A percentile compares a stretch with the other conserved stretches of the same genome.
Conservation (phyloP, 768 basidiomycete genomes). For the Boletus tomentosulus region DNA sequence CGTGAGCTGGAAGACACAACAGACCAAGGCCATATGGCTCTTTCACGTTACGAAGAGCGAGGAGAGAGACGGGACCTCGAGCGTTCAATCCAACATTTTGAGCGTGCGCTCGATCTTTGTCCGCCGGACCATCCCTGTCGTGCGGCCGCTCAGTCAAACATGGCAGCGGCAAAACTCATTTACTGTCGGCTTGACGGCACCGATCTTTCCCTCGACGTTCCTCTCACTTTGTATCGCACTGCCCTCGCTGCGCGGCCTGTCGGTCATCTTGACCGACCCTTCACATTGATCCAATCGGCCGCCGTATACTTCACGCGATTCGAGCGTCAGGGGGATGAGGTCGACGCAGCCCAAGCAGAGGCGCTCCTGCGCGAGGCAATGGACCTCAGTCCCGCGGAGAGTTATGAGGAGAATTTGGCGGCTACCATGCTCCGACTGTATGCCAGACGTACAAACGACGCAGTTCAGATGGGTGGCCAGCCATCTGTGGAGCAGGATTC, state of each 20-base stretch:
- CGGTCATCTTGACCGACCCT: slow-evolving; percentile 1
- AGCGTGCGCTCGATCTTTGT: slow-evolving; percentile 4
- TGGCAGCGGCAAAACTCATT: slow-evolving; percentile 2
- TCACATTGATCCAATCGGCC: slow-evolving; percentile 1
- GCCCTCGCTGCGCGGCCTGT: slow-evolving; percentile 1
- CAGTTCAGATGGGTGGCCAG: neutral
- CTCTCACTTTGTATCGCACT: neutral
- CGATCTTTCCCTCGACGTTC: neutral
- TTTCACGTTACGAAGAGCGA: neutral
- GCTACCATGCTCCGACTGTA: neutral
- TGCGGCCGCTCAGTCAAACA: slow-evolving; percentile 2
- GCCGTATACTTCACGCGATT: neutral
- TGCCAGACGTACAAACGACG: neutral
- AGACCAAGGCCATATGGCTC: neutral
- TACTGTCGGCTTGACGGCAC: neutral
- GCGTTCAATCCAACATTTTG: neutral
- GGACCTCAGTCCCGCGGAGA: neutral
- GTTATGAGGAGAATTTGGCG: neutral
- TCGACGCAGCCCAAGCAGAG: neutral
- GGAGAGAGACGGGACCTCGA: neutral
- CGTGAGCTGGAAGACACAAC: neutral
- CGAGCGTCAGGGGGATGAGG: neutral
- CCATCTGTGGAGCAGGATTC: neutral
- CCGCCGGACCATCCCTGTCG: slow-evolving; percentile 4
- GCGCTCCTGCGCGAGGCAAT: neutral